These are phyloP conservation scores for Coemansia sp. DNA, from an alignment of 192 early-diverging fungal species.

Conservation along the genomic window DNA sequence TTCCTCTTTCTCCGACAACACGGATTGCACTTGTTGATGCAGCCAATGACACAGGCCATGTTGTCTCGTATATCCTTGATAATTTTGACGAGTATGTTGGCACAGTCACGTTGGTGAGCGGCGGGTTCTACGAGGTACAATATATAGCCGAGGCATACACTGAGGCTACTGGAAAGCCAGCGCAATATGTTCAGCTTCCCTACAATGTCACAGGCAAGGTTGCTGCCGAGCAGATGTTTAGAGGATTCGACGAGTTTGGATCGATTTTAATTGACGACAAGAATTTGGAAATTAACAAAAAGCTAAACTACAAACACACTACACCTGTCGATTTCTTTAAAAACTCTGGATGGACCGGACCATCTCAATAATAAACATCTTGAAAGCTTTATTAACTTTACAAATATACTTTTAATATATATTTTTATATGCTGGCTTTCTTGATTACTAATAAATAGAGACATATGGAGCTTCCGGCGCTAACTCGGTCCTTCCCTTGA, in stretches of 20 bases:
- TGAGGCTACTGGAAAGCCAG: conserved; percentile 36
- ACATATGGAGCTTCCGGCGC: no score
- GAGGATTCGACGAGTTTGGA: conserved; percentile 32
- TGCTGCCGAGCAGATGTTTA: conserved; percentile 32
- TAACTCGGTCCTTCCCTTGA: not conserved
- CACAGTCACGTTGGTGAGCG: conserved; percentile 19
- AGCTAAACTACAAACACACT: conserved; percentile 10
- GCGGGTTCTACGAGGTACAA: conserved; percentile 39
- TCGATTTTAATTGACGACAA: conserved; percentile 51
- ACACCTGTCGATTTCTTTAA: no score
- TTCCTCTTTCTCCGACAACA: conserved; percentile 18
- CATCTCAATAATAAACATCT: no score
- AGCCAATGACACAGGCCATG: conserved; percentile 34
- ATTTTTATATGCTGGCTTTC: no score
- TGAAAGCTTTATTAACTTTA: no score
- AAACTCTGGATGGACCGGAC: no score
- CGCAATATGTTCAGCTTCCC: conserved; percentile 31
- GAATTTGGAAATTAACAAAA: conserved; percentile 24
- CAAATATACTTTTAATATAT: no score
- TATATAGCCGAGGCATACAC: conserved; percentile 39
- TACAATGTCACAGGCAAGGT: conserved; percentile 9
- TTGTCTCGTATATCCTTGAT: conserved; percentile 35
- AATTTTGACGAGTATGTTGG: conserved; percentile 33
- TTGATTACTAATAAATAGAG: no score
- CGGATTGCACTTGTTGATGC: conserved; percentile 36